Evolutionary conservation across 345 rosid genomes (phyloP).

Genomic region (Citropsis articulata): DNA sequence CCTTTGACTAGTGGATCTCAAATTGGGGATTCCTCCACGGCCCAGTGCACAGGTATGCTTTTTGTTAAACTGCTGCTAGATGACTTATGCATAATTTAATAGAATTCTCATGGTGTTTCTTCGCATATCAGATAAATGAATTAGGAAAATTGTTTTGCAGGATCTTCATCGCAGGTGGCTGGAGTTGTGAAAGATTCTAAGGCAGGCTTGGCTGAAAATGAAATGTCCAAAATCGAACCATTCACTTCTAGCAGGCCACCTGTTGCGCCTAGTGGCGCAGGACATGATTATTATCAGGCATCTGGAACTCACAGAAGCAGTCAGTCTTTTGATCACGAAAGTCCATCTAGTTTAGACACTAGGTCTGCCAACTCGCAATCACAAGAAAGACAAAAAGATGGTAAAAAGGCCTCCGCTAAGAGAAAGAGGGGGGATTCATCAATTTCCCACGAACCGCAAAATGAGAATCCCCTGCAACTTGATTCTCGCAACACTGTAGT

Average conservation of each 20-base stretch:
- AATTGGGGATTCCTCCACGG: constrained; percentile 64
- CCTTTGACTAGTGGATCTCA: constrained; percentile 66
- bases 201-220: constrained; percentile 57
- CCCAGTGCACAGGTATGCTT: constrained; percentile 60
- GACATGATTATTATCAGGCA: constrained; percentile 78
- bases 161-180: constrained; percentile 67
- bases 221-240: constrained; percentile 58
- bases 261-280: constrained; percentile 57
- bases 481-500: constrained; percentile 37
- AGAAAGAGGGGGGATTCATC: constrained; percentile 80
- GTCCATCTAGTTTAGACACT: constrained; percentile 91
- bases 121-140: neutral
- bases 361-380: constrained; percentile 80
- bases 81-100: neutral
- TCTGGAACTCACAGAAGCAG: constrained; percentile 61
- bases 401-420: constrained; percentile 56
- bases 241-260: constrained; percentile 64
- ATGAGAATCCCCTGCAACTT: constrained; percentile 49
- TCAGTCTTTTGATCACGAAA: constrained; percentile 83
- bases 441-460: constrained; percentile 42
- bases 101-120: neutral
- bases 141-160: constrained; percentile 37
- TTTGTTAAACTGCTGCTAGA: constrained; percentile 8
- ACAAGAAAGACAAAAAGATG: constrained; percentile 73
- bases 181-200: constrained; percentile 54